Evolutionary conservation across 1,139 yeast genomes (phyloP), one percentile per base, ranked within the genome.

Genomic region (Oligophagozyma castellii): DNA sequence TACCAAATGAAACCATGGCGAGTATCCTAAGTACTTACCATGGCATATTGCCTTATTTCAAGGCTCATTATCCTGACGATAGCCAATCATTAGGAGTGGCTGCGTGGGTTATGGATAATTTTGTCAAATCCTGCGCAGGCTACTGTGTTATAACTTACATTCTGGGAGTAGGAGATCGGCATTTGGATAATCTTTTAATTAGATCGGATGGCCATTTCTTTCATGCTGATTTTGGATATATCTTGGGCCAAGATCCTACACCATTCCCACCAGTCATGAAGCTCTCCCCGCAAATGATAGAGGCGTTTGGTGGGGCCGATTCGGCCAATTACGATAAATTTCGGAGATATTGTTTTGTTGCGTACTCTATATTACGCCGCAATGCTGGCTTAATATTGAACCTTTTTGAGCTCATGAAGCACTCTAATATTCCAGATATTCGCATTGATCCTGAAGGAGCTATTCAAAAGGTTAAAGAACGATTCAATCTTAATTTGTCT

Each of bases 181-280:
- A 92, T 58, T 61, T 92, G 36, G 99, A 92, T 46, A 92, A 92
- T 46, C 59, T 92, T 37, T 61, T 92, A 21, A 62, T 72, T 13
- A 62, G 70, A 11, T 72, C 78, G 1, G 79, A 78, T 51, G 95
- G 81, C 2, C 83, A 76, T 48, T 84, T 84, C 48, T 83, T 92
- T 71, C 95, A 84, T 55, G 96, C 95, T 2, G 99, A 92, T 56
- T 92, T 83, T 55, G 99, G 99, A 1, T 92, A 89, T 49, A 86
- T 92, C 29, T 59, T 92, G 30, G 98, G 99, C 1, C 74, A 89
- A 31, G 98, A 92, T 50, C 99, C 98, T 2, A 92, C 92, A 49
- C 96, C 96, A 6, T 92, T 92, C 56, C 96, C 99, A 5, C 99
- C 98, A 1, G 64, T 89, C 57, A 89, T 92, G 96, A 92, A 92